Base-by-base conservation (phyloP, 129 eudicot genomes). In the Helianthus annuus region DNA sequence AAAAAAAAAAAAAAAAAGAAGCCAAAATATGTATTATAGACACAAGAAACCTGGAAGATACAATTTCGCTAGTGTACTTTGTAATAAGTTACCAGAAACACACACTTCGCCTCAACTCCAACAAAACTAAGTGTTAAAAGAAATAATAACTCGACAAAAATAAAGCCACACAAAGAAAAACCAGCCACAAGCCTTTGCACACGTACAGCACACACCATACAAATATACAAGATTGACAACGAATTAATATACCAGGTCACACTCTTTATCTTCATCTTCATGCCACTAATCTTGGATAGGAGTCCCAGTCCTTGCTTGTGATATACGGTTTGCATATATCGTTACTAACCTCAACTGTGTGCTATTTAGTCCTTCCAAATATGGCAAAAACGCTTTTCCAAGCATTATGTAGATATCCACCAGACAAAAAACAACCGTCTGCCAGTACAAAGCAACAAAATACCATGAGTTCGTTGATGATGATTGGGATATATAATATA, bases 371-470 rank as follows among this genome's bases (percentile, higher is more conserved):
- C 98, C 96, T 83, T 90, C 96, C 85, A 94, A 73, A 77, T 94
- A 81, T 10, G 97, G 98, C 72, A 94, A 79, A 56, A 90, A 94
- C 27, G 85, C 87, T 84, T 87, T 94, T 44, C 98, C 97, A 7
- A 94, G 96, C 96, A 90, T 90, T 68, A 90, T 94, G 72, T 94
- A 94, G 45, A 90, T 90, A 83, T 94, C 98, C 48, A 94, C 98
- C 66, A 94, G 87, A 78, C 98, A 94, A 76, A 94, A 94, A 48
- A 94, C 98, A 81, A 94, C 97, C 10, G 97, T 94, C 98, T 94
- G 98, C 85, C 60, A 48, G 53, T 36, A 77, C 57, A 40, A 19
- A 73, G 51, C 69, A 72, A 73, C 44, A 73, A 53, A 48, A 46
- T 56, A 66, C n/a, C 71, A 67, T 7, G 10, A 71, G 27, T 24